These are phyloP conservation scores for Oxytropis ochrocephala DNA, from an alignment of 306 rosid genomes.

Conservation along the genomic window DNA sequence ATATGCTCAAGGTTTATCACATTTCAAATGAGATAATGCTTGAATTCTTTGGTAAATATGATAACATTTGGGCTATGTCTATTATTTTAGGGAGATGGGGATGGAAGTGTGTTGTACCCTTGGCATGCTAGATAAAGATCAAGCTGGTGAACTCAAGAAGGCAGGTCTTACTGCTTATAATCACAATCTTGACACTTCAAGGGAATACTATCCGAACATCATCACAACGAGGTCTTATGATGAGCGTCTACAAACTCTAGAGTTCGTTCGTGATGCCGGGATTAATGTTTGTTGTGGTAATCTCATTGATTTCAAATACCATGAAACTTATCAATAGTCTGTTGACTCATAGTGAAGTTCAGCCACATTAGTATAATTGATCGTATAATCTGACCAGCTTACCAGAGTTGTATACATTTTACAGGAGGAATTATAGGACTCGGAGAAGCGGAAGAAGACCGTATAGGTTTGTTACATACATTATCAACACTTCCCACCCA, in stretches of 20 bases:
- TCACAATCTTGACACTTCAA: constrained; percentile 93
- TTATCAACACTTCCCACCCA: constrained; percentile 91
- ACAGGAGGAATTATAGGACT: constrained; percentile 98
- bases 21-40: background rate
- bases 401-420: background rate
- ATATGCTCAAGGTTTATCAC: background rate
- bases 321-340: background rate
- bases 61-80: constrained; percentile 7
- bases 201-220: constrained; percentile 92
- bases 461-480: constrained; percentile 91
- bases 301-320: constrained; percentile 4
- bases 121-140: constrained; percentile 96
- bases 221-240: constrained; percentile 90
- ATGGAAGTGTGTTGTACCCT: constrained; percentile 99
- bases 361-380: background rate
- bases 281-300: constrained; percentile 93
- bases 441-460: constrained; percentile 94
- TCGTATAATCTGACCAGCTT: constrained; percentile 3
- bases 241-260: constrained; percentile 85
- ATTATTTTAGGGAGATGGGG: constrained; percentile 66
- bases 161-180: constrained; percentile 98
- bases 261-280: constrained; percentile 93
- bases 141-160: constrained; percentile 78
- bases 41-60: background rate
- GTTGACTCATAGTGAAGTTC: background rate